A percentile compares a stretch with the other conserved stretches of the same genome.
These are phyloP conservation scores for Dimocarpus longan DNA, from an alignment of 345 rosid species.

Conservation along the genomic window DNA sequence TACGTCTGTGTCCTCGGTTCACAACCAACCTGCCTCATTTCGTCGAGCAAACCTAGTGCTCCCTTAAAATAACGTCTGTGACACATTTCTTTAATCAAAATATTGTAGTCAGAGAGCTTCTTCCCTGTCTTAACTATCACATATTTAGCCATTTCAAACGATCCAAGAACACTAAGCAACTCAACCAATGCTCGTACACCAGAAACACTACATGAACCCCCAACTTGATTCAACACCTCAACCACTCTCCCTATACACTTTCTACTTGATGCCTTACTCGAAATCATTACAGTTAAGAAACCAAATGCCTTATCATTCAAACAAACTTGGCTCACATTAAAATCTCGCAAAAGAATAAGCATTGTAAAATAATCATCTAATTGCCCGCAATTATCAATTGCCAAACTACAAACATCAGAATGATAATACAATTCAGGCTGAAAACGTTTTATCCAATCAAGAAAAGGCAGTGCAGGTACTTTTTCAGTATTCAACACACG, in stretches of 20 bases:
- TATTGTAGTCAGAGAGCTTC: slow-evolving; percentile 37
- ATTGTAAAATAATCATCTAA: slow-evolving; percentile 41
- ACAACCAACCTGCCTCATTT: slow-evolving; percentile 43
- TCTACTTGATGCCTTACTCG: slow-evolving; percentile 21
- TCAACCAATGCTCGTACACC: slow-evolving; percentile 48
- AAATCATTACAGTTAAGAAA: slow-evolving; percentile 33
- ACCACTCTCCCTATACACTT: slow-evolving; percentile 33
- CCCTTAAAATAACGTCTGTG: slow-evolving; percentile 35
- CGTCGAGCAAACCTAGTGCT: slow-evolving; percentile 31
- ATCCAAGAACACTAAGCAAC: slow-evolving; percentile 36
- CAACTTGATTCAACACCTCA: slow-evolving; percentile 37
- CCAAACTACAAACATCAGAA: slow-evolving; percentile 45
- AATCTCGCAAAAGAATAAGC: slow-evolving; percentile 34
- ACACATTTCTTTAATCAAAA: slow-evolving; percentile 41
- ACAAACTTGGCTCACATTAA: slow-evolving; percentile 20
- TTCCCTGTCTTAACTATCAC: slow-evolving; percentile 38
- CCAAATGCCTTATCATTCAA: slow-evolving; percentile 47
- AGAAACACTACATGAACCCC: slow-evolving; percentile 39
- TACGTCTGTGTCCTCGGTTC: slow-evolving; percentile 31
- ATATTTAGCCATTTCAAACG: slow-evolving; percentile 43
- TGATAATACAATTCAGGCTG: slow-evolving; percentile 31
- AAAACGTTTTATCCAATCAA: slow-evolving; percentile 35
- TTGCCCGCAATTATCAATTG: slow-evolving; percentile 55
- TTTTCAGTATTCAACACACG: slow-evolving; percentile 36
- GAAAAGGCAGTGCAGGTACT: slow-evolving; percentile 44